These are phyloP conservation scores for Tylopilus sp. DNA, from an alignment of 768 basidiomycete genomes.

Conservation along the genomic window DNA sequence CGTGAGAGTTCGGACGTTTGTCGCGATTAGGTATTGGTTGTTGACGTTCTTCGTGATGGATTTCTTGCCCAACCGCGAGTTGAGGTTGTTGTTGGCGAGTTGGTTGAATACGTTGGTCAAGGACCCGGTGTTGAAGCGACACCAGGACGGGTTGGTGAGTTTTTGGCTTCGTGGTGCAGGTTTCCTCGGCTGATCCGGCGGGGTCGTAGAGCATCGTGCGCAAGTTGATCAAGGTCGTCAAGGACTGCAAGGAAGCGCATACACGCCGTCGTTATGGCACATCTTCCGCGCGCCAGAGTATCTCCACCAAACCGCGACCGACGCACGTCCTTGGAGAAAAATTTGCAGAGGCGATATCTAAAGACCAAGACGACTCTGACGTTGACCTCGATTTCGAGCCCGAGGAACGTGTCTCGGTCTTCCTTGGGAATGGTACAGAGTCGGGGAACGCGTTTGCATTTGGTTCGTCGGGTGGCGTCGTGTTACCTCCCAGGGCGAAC, in stretches of 20 bases:
- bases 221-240: conserved; percentile 78
- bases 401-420: conserved; percentile 43
- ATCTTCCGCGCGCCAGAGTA: conserved; percentile 29
- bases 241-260: conserved; percentile 74
- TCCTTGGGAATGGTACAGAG: conserved; percentile 34
- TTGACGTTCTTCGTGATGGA: conserved; percentile 88
- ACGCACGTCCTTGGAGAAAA: conserved; percentile 57
- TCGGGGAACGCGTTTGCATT: conserved; percentile 44
- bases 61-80: conserved; percentile 76
- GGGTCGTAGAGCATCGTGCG: conserved; percentile 66
- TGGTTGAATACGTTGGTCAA: conserved; percentile 79
- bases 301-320: conserved; percentile 32
- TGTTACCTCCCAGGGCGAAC: conserved; percentile 39
- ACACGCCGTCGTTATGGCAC: conserved; percentile 37
- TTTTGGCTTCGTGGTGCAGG: no score
- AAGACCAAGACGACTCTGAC: conserved; percentile 59
- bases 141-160: conserved; percentile 70
- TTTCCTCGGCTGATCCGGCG: conserved; percentile 9
- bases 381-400: conserved; percentile 75
- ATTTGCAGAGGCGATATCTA: conserved; percentile 55
- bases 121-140: conserved; percentile 66
- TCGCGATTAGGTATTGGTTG: conserved; percentile 88
- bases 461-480: conserved; percentile 23
- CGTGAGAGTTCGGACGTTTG: conserved; percentile 85
- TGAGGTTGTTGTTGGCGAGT: conserved; percentile 66